These are phyloP conservation scores for Lepidopterella palustris DNA, from an alignment of 495 filamentous ascomycete species.

Conservation along the genomic window DNA sequence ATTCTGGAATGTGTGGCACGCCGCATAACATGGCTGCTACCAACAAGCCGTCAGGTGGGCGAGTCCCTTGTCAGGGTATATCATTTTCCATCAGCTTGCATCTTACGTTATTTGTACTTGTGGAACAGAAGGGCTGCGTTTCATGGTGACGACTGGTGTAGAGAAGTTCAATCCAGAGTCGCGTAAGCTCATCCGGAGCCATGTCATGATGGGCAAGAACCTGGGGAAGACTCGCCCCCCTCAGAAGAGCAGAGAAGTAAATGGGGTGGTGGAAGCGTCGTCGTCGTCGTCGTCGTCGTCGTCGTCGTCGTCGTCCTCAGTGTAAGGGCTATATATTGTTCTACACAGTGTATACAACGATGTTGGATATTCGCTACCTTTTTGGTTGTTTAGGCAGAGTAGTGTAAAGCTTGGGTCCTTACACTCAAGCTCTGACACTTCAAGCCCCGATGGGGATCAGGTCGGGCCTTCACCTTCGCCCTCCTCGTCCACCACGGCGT, in stretches of 20 bases:
- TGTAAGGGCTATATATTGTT: too few species aligned
- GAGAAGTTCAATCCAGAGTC: constrained; percentile 32
- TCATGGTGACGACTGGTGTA: constrained; percentile 32
- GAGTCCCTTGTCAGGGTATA: neutral
- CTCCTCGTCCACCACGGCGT: neutral
- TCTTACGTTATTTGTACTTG: neutral
- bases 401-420: too few species aligned
- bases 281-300: too few species aligned
- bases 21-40: neutral
- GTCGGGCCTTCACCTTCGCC: neutral
- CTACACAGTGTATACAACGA: too few species aligned
- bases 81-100: neutral
- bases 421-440: neutral
- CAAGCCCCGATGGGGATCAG: neutral
- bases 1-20: too few species aligned
- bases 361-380: too few species aligned
- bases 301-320: too few species aligned
- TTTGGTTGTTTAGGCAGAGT: too few species aligned
- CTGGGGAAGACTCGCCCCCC: constrained; percentile 5
- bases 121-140: constrained; percentile 8
- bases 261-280: neutral
- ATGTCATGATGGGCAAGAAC: constrained; percentile 49
- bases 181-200: constrained; percentile 42
- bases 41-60: neutral
- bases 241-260: neutral